phyloP scores from a whole-genome alignment of 768 basidiomycete species.

The Lactifluus hygrophoroides region DNA sequence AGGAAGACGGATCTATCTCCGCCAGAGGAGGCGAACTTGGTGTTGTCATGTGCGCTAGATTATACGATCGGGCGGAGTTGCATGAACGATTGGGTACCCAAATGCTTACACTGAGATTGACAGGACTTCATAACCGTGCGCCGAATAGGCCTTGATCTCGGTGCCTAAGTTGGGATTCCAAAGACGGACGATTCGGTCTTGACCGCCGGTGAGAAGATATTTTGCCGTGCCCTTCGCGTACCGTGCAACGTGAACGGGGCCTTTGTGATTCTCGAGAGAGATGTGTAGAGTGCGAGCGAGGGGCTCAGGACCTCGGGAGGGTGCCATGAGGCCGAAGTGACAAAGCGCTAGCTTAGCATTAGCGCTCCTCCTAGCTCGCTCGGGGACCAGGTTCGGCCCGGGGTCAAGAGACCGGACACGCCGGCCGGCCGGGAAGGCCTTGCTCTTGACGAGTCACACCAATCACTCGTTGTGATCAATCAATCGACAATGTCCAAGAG shows the following conservation, averaged over 20 bases:
- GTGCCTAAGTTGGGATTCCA: slow-evolving; percentile 84
- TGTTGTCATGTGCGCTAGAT: slow-evolving; percentile 81
- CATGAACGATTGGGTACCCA: not conserved
- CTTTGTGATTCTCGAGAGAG: slow-evolving; percentile 62
- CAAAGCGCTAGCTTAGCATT: no score
- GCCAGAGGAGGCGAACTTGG: slow-evolving; percentile 86
- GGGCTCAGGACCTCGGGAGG: slow-evolving; percentile 33
- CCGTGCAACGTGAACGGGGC: slow-evolving; percentile 82
- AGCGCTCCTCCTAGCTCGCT: no score
- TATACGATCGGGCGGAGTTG: not conserved
- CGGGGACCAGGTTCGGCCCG: not conserved
- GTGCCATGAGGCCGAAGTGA: slow-evolving; percentile 25
- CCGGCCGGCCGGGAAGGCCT: no score
- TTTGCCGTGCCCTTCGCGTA: slow-evolving; percentile 85
- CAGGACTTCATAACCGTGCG: slow-evolving; percentile 94
- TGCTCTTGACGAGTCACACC: no score
- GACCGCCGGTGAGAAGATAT: slow-evolving; percentile 89
- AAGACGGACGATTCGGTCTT: slow-evolving; percentile 80
- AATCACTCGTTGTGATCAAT: no score
- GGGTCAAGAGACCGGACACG: no score
- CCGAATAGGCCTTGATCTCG: slow-evolving; percentile 86
- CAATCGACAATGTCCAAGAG: slow-evolving; percentile 24
- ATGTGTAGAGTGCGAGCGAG: slow-evolving; percentile 54
- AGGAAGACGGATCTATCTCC: slow-evolving; percentile 90
- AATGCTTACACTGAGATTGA: slow-evolving; percentile 77